Evolutionary conservation across 2,329 filamentous ascomycete species (phyloP), one percentile per base, ranked within the genome.

Genomic region (Hirsutella rhossiliensis): DNA sequence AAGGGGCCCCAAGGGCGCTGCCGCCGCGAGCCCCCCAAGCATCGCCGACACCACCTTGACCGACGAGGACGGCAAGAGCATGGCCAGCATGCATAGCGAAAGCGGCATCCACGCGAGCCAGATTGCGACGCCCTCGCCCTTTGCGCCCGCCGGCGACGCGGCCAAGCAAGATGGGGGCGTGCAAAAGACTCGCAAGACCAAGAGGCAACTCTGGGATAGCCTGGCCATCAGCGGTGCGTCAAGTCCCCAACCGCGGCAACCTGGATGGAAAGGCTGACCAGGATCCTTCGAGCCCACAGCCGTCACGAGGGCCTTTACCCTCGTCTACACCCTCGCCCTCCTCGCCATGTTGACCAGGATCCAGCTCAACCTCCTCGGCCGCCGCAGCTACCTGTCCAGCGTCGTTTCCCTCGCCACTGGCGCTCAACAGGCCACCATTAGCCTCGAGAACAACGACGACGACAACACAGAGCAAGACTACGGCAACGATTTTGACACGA

Each of bases 121-220:
- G 64, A 67, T 84, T 42, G 72, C 71, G 3, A 67, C 80, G 17
- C 73, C 80, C 4, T 63, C 69, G 37, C 65, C 68, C 1, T 71
- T 75, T 20, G 65, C 67, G 38, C 60, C 58, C 4, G 53, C 53
- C 23, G 57, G 54, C 7, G 61, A 66, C 43, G 64, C 50, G 17
- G 12, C 31, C 4, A 12, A n/a, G 43, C 67, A 62, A 55, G 67
- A 67, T 50, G 71, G 56, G 59, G 70, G 51, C 9, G 54, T 60
- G 23, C 57, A 59, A 47, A 86, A 80, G 62, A 53, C 66, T 23
- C 72, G 69, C 52, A 89, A 83, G 67, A 87, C 81, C 48, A 97
- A 97, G 73, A 78, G 86, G 41, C 89, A 97, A 67, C 71, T 98
- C 38, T 98, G 92, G 92, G 89, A 94, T 62, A 90, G 98, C 59